phyloP scores from a whole-genome alignment of 768 basidiomycete species.

The Suillus luteus region DNA sequence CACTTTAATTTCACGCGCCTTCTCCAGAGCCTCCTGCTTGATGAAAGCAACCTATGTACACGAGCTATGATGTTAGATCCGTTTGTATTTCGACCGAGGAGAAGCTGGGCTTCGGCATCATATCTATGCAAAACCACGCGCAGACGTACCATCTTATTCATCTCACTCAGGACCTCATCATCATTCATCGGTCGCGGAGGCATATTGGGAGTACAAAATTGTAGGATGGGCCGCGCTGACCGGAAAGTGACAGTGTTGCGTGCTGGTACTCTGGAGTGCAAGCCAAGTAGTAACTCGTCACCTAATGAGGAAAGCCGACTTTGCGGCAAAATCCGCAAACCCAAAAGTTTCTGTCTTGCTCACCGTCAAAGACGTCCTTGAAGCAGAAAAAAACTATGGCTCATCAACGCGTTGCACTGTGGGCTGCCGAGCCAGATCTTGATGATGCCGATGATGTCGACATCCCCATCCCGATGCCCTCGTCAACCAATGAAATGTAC shows the following conservation, averaged over 20 bases:
- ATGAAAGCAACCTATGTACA: constrained; percentile 86
- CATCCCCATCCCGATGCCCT: constrained; percentile 24
- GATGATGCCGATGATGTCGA: constrained; percentile 73
- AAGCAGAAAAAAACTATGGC: constrained; percentile 41
- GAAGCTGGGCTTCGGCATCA: constrained; percentile 10
- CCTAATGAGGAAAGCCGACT: constrained; percentile 7
- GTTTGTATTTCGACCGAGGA: constrained; percentile 10
- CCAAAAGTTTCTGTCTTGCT: constrained; percentile 9
- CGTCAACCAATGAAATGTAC: constrained; percentile 33
- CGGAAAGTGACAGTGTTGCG: constrained; percentile 3
- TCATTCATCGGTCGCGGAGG: constrained; percentile 84
- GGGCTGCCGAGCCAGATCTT: constrained; percentile 79
- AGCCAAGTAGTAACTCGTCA: not conserved
- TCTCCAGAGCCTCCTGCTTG: constrained; percentile 97
- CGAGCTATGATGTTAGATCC: constrained; percentile 9
- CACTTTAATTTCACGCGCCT: constrained; percentile 93
- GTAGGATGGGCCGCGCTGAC: not conserved
- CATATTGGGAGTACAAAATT: constrained; percentile 42
- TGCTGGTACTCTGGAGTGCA: not conserved
- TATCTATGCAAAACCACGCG: constrained; percentile 9
- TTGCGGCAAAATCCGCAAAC: constrained; percentile 8
- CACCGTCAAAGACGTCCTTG: constrained; percentile 11
- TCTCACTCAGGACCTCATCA: constrained; percentile 92
- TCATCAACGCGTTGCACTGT: constrained; percentile 68
- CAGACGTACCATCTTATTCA: constrained; percentile 94